Conservation (phyloP, 257 asterid genomes). For the Apocynum venetum region DNA sequence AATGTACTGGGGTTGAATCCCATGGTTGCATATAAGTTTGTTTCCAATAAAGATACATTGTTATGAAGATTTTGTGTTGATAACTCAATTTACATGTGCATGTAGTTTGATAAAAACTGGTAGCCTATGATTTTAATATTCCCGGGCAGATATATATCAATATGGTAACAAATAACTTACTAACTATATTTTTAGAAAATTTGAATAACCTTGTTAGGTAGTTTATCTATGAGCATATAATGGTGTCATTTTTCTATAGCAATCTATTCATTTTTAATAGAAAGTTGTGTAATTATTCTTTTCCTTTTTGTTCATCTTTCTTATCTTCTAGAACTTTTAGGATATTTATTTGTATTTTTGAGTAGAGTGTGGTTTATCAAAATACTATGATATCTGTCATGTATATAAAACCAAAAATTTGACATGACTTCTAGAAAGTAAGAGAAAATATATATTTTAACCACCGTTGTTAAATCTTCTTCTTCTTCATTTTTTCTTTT, state of each 20-base stretch:
- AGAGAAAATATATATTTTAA: not conserved
- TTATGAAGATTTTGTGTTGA: not conserved
- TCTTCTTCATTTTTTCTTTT: not conserved
- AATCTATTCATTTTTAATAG: slow-evolving; percentile 7
- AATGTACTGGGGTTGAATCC: not conserved
- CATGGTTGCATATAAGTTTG: not conserved
- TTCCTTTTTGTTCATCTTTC: not conserved
- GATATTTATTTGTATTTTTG: not conserved
- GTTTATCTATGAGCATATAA: not conserved
- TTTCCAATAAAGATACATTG: not conserved
- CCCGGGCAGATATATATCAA: not conserved
- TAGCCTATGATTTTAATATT: not conserved
- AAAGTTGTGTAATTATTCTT: slow-evolving; percentile 12
- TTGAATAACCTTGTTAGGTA: not conserved
- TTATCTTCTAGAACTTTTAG: not conserved
- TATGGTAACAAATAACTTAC: not conserved
- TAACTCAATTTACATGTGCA: not conserved
- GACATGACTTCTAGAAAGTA: not conserved
- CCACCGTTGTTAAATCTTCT: not conserved
- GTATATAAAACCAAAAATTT: not conserved
- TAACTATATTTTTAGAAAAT: not conserved
- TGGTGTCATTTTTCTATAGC: not conserved
- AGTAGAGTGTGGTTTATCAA: not conserved
- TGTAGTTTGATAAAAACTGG: not conserved
- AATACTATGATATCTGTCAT: not conserved